These are phyloP conservation scores for Colletotrichum acutatum DNA, from an alignment of 2,329 filamentous ascomycete species.

Conservation along the genomic window DNA sequence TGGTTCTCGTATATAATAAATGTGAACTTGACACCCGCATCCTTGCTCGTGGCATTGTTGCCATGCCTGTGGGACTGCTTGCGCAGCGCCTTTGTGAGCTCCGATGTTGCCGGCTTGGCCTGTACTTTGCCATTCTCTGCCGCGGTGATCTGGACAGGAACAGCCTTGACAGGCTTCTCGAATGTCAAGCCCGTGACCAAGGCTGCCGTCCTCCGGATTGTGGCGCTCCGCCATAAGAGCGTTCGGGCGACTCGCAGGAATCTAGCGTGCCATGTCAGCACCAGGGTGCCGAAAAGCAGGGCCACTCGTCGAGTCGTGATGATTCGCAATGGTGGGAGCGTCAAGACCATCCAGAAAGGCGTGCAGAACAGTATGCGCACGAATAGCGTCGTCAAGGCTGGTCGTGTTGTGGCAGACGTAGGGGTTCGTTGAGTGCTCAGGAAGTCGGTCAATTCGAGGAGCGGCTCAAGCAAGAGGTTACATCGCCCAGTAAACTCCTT, in stretches of 20 bases:
- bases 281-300: constrained; percentile 85
- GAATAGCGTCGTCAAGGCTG: constrained; percentile 89
- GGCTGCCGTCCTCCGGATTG: constrained; percentile 74
- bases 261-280: constrained; percentile 91
- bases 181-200: constrained; percentile 86
- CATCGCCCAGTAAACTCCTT: constrained; percentile 91
- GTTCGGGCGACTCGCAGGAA: constrained; percentile 86
- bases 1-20: constrained; percentile 98
- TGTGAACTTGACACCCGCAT: constrained; percentile 90
- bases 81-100: constrained; percentile 58
- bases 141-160: constrained; percentile 24
- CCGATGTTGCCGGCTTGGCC: constrained; percentile 52
- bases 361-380: constrained; percentile 89
- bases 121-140: constrained; percentile 36
- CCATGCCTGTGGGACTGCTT: constrained; percentile 41
- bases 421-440: constrained; percentile 90
- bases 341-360: constrained; percentile 87
- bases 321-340: constrained; percentile 83
- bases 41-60: constrained; percentile 57
- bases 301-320: constrained; percentile 88
- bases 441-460: constrained; percentile 91
- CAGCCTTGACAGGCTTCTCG: constrained; percentile 56
- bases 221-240: constrained; percentile 88
- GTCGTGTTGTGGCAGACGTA: constrained; percentile 89
- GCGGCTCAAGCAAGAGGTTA: constrained; percentile 90